These are phyloP conservation scores for Brasilioporus rufonigricans DNA, from an alignment of 768 basidiomycete species.

Conservation along the genomic window DNA sequence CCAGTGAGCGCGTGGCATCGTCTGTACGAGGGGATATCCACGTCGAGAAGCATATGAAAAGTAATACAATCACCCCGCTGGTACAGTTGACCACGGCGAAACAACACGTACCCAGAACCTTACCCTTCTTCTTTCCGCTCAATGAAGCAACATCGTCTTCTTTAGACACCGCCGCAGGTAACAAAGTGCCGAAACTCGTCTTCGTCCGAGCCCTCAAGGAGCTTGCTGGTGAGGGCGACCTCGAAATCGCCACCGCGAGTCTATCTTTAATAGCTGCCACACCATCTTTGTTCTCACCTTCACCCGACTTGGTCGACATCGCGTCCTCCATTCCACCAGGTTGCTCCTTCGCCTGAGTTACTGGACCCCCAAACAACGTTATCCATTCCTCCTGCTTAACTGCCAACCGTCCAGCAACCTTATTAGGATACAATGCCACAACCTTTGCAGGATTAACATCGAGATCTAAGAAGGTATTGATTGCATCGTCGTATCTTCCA, in stretches of 20 bases:
- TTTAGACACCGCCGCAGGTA: constrained; percentile 34
- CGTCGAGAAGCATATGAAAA: background rate
- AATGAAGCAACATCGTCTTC: constrained; percentile 68
- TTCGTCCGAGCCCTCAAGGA: constrained; percentile 53
- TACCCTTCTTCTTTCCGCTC: constrained; percentile 33
- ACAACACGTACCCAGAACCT: constrained; percentile 34
- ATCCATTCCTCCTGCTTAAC: constrained; percentile 75
- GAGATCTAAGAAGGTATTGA: constrained; percentile 83
- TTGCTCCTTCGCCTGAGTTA: constrained; percentile 15
- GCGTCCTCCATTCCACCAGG: constrained; percentile 23
- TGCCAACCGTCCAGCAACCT: constrained; percentile 74
- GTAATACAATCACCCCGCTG: background rate
- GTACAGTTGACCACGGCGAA: constrained; percentile 1
- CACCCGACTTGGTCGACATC: constrained; percentile 25
- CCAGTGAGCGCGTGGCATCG: constrained; percentile 69
- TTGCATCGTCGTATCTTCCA: constrained; percentile 70
- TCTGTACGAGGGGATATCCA: constrained; percentile 36
- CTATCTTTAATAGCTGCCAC: constrained; percentile 25
- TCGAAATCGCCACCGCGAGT: constrained; percentile 16
- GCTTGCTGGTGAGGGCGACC: constrained; percentile 35
- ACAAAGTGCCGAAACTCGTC: constrained; percentile 53
- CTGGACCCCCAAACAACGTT: constrained; percentile 77
- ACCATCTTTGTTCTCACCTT: constrained; percentile 25
- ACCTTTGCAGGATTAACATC: constrained; percentile 94
- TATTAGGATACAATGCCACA: constrained; percentile 81